phyloP scores from a whole-genome alignment of 2,329 filamentous ascomycete species.

The Gaeumannomyces sp. region DNA sequence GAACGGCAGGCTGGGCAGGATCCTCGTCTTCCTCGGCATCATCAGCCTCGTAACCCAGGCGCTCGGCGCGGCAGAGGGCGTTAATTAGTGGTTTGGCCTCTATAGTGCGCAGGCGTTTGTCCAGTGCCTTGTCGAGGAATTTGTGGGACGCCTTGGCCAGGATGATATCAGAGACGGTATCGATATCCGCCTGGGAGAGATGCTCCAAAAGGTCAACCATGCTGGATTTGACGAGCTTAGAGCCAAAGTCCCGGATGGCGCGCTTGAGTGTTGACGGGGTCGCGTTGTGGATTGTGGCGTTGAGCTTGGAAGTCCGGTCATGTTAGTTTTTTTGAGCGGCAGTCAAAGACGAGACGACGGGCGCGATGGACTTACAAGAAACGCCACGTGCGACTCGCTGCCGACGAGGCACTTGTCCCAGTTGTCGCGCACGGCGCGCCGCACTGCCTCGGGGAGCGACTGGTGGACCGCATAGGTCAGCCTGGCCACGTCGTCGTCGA shows the following conservation, averaged over 20 bases:
- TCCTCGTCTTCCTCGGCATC: conserved; percentile 38
- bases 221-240: conserved; percentile 33
- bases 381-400: conserved; percentile 45
- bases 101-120: conserved; percentile 45
- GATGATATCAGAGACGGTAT: conserved; percentile 37
- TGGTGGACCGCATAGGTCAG: conserved; percentile 34
- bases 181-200: conserved; percentile 35
- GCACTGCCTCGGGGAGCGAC: conserved; percentile 37
- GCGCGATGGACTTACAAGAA: conserved; percentile 37
- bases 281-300: conserved; percentile 41
- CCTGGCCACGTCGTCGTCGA: conserved; percentile 32
- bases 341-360: conserved; percentile 6
- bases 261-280: conserved; percentile 28
- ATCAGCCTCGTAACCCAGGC: conserved; percentile 47
- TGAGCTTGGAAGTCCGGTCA: conserved; percentile 31
- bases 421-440: conserved; percentile 42
- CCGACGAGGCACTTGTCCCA: conserved; percentile 45
- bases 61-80: conserved; percentile 48
- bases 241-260: conserved; percentile 40
- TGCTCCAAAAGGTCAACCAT: conserved; percentile 36
- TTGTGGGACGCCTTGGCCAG: conserved; percentile 38
- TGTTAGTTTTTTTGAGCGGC: conserved; percentile 17
- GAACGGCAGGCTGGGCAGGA: conserved; percentile 13
- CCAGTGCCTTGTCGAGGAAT: conserved; percentile 49
- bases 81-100: conserved; percentile 49